Conservation (phyloP, 352 stramenopile genomes). For the Phytophthora palmivora region DNA sequence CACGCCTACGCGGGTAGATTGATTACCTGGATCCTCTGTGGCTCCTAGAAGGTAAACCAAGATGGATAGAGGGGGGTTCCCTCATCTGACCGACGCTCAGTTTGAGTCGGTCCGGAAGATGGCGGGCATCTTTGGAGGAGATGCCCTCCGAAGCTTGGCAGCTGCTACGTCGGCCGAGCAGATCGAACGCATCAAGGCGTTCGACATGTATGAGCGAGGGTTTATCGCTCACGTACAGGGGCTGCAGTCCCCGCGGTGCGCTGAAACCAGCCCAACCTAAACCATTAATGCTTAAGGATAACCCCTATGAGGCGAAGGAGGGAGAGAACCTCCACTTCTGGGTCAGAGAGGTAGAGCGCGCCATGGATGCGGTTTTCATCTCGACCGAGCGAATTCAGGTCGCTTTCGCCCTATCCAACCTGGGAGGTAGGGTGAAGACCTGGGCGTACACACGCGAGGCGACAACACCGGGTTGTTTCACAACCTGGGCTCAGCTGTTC, state of each 20-base stretch:
- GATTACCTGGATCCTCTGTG: too few species aligned
- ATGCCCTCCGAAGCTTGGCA: not conserved
- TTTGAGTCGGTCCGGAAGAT: too few species aligned
- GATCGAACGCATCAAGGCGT: not conserved
- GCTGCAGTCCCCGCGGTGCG: not conserved
- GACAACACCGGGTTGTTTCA: conserved; percentile 3
- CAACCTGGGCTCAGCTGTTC: conserved; percentile 7
- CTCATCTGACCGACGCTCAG: too few species aligned
- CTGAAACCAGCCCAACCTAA: not conserved
- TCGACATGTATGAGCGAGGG: not conserved
- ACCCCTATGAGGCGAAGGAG: conserved; percentile 5
- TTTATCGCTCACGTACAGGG: not conserved
- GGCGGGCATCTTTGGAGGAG: not conserved
- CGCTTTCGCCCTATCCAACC: conserved; percentile 18
- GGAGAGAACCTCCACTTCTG: conserved; percentile 27
- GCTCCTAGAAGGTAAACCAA: too few species aligned
- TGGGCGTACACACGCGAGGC: conserved; percentile 20
- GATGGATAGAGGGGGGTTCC: too few species aligned
- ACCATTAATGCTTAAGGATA: too few species aligned
- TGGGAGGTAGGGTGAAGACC: conserved; percentile 21
- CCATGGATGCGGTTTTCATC: conserved; percentile 14
- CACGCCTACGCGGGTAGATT: too few species aligned
- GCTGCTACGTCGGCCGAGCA: not conserved
- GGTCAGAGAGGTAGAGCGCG: conserved; percentile 27
- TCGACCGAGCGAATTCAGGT: conserved; percentile 16